A percentile compares a stretch with the other conserved stretches of the same genome.
These are phyloP conservation scores for Maudiozyma barnettii DNA, from an alignment of 805 yeast genomes.

Conservation along the genomic window DNA sequence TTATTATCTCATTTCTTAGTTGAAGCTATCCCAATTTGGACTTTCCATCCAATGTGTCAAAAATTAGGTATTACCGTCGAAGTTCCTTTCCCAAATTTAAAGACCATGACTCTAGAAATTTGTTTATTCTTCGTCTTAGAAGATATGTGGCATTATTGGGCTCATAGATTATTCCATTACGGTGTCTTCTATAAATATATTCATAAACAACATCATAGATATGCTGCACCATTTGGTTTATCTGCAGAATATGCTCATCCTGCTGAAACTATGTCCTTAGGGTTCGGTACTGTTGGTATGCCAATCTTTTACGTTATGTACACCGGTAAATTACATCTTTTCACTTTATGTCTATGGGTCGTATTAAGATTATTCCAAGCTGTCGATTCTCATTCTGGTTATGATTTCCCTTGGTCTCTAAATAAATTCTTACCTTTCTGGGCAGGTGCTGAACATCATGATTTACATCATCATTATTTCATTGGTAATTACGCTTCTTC, in stretches of 20 bases:
- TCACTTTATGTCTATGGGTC: constrained; percentile 87
- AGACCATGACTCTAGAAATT: constrained; percentile 55
- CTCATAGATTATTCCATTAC: constrained; percentile 82
- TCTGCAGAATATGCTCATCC: constrained; percentile 99
- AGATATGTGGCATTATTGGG: constrained; percentile 96
- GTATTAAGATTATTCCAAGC: constrained; percentile 87
- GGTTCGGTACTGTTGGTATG: constrained; percentile 93
- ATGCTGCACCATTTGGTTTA: constrained; percentile 95
- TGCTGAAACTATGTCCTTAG: constrained; percentile 78
- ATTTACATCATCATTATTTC: constrained; percentile 92
- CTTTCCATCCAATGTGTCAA: constrained; percentile 88
- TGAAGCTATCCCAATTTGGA: constrained; percentile 95
- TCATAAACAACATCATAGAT: constrained; percentile 96
- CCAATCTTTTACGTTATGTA: constrained; percentile 77
- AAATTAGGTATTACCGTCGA: constrained; percentile 63
- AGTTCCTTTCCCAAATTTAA: constrained; percentile 76
- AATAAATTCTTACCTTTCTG: constrained; percentile 89
- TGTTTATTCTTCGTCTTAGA: constrained; percentile 73
- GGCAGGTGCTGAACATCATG: constrained; percentile 99
- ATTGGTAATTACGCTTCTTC: constrained; percentile 92
- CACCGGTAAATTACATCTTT: constrained; percentile 70
- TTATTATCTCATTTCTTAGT: constrained; percentile 80
- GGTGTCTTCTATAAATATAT: constrained; percentile 85
- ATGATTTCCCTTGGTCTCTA: constrained; percentile 94
- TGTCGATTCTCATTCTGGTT: constrained; percentile 95